Evolutionary conservation across 2,329 filamentous ascomycete species (phyloP).

Genomic region (Emmonsiellopsis sp.): DNA sequence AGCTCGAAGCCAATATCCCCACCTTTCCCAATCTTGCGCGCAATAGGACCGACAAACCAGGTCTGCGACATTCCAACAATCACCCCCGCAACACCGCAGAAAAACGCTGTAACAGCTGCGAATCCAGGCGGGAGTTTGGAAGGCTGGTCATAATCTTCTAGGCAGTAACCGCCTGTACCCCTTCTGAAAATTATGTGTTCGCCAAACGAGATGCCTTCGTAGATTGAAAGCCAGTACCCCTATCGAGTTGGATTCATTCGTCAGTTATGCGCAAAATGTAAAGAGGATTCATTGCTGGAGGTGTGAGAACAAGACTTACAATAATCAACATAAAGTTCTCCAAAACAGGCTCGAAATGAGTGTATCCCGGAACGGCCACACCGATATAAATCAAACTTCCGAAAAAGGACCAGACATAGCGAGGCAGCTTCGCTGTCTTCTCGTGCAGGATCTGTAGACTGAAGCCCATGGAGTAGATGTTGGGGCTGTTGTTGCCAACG

Average conservation of each 20-base stretch:
- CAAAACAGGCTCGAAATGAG: slow-evolving; percentile 54
- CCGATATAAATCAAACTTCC: slow-evolving; percentile 57
- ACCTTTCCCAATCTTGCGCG: slow-evolving; percentile 36
- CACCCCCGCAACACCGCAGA: slow-evolving; percentile 56
- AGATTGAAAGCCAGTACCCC: slow-evolving; percentile 66
- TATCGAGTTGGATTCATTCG: background rate
- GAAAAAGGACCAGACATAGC: slow-evolving; percentile 58
- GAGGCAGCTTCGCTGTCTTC: slow-evolving; percentile 52
- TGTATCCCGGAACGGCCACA: slow-evolving; percentile 61
- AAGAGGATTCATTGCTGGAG: background rate
- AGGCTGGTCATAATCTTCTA: slow-evolving; percentile 50
- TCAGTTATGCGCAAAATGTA: background rate
- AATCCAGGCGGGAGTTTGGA: slow-evolving; percentile 53
- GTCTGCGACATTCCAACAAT: slow-evolving; percentile 61
- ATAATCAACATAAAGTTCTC: slow-evolving; percentile 63
- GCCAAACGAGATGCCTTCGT: slow-evolving; percentile 55
- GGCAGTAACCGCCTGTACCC: slow-evolving; percentile 51
- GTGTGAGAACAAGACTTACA: slow-evolving; percentile 10
- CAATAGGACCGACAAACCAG: slow-evolving; percentile 62
- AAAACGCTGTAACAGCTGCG: slow-evolving; percentile 55
- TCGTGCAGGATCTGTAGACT: slow-evolving; percentile 57
- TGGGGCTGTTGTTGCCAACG: slow-evolving; percentile 62
- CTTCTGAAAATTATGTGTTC: slow-evolving; percentile 63
- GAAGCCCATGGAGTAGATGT: slow-evolving; percentile 62
- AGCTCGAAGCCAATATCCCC: slow-evolving; percentile 59